Conservation (phyloP, 1,284 basidiomycete species). For the Sporisorium graminicola region DNA sequence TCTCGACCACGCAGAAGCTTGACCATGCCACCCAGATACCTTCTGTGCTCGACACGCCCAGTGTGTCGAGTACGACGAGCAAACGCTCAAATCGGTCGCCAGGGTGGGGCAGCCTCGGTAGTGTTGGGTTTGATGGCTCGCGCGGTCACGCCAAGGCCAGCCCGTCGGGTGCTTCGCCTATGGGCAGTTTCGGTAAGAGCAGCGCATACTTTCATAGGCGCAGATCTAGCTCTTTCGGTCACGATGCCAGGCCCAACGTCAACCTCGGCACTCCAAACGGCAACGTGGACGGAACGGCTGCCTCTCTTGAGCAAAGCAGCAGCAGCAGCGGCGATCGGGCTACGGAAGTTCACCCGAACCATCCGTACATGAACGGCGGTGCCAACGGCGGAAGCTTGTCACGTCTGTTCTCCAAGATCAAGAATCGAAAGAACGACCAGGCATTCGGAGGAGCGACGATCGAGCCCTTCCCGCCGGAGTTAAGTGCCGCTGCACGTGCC, state of each 20-base stretch:
- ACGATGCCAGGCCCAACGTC: slow-evolving; percentile 31
- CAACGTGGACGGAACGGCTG: neutral
- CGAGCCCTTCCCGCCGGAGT: slow-evolving; percentile 48
- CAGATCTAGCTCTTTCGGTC: slow-evolving; percentile 59
- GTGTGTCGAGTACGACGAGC: neutral
- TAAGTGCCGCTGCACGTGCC: slow-evolving; percentile 12
- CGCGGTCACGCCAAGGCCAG: slow-evolving; percentile 26
- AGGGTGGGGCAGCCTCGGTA: slow-evolving; percentile 32
- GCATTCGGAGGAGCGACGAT: slow-evolving; percentile 37
- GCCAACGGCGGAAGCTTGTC: slow-evolving; percentile 38
- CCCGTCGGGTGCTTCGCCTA: slow-evolving; percentile 11
- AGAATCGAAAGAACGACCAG: slow-evolving; percentile 36
- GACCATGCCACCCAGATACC: slow-evolving; percentile 50
- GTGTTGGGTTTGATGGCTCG: slow-evolving; percentile 11
- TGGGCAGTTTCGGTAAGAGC: slow-evolving; percentile 26
- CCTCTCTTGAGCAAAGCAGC: slow-evolving; percentile 6
- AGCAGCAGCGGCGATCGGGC: slow-evolving; percentile 9
- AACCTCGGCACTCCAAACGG: slow-evolving; percentile 18
- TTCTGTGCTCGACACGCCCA: slow-evolving; percentile 14
- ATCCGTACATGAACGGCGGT: slow-evolving; percentile 45
- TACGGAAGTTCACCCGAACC: slow-evolving; percentile 22
- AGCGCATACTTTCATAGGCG: slow-evolving; percentile 40
- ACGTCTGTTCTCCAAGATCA: slow-evolving; percentile 54
- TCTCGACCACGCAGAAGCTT: slow-evolving; percentile 58
- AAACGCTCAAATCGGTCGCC: slow-evolving; percentile 24